Evolutionary conservation across 371 early-diverging fungal species (phyloP), one percentile per base, ranked within the genome.

Genomic region (Rhizomucor pusillus): DNA sequence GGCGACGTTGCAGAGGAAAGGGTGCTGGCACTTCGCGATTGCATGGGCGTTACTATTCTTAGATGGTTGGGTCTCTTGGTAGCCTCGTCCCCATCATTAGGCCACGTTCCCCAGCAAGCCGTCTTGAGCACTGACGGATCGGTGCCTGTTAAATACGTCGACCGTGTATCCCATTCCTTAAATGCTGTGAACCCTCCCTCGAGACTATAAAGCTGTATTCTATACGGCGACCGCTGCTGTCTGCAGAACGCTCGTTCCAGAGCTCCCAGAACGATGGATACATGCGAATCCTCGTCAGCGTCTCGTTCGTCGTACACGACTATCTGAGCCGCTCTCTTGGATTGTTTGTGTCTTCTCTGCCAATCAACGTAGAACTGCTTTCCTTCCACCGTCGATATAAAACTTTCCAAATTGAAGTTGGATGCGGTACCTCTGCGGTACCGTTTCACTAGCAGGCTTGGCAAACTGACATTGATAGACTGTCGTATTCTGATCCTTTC

Each of bases 311-410:
- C 86, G 52, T 76, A 75, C 0, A 85, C 75, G 23, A 85, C 59
- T 22, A 70, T 29, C 29, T 7, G 29, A 29, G 29, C 29, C 5
- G 51, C 29, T 53, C 19, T 60, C 47, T 24, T 58, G 47, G 16
- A 56, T 57, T 47, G 43, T 36, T 39, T 52, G 41, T 22, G 41
- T 23, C 19, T 34, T 47, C 46, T 53, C n/a, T 50, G 45, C 71
- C 71, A 71, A 4, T 54, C 20, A 1, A 49, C 16, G 47, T 63
- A 73, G 2, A 55, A 47, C 4, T 81, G 73, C 19, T 65, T 74
- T 12, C 79, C 81, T 54, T 83, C 75, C 0, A 75, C 69, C 33
- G 84, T 83, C 0, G 84, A 80, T 36, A 85, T 83, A 46, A 85
- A 85, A 23, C 76, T 80, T 45, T 82, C 81, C 3, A 85, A 52